Evolutionary conservation across 257 asterid species (phyloP).

Genomic region (Verbascum thapsus): DNA sequence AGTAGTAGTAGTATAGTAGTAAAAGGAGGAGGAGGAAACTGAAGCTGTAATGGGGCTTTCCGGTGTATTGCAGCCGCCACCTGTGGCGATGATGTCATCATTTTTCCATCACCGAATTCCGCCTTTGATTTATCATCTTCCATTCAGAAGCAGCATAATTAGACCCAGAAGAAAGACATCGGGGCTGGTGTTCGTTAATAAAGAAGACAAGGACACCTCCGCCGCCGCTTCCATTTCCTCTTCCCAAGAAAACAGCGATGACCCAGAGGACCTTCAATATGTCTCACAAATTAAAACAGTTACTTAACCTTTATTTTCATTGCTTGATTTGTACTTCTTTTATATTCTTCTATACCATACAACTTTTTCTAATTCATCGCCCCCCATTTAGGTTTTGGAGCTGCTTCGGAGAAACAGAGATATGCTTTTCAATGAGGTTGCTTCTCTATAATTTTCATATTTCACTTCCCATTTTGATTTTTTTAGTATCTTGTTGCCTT

Average conservation of each 20-base stretch:
- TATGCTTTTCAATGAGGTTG: slow-evolving; percentile 90
- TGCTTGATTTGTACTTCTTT: background rate
- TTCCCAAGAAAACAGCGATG: slow-evolving; percentile 30
- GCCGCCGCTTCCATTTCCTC: slow-evolving; percentile 35
- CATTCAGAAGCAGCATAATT: slow-evolving; percentile 12
- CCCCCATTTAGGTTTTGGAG: slow-evolving; percentile 65
- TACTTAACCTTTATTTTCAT: slow-evolving; percentile 10
- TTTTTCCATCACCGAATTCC: slow-evolving; percentile 24
- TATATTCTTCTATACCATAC: background rate
- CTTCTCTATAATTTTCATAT: background rate
- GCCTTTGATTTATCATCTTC: slow-evolving; percentile 14
- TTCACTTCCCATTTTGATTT: background rate
- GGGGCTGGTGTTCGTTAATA: slow-evolving; percentile 44
- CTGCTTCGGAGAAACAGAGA: slow-evolving; percentile 84
- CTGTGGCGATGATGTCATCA: slow-evolving; percentile 30
- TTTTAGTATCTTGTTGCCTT: background rate
- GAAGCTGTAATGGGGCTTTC: slow-evolving; percentile 27
- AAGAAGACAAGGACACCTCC: slow-evolving; percentile 50
- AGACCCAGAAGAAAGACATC: slow-evolving; percentile 28
- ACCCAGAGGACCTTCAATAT: slow-evolving; percentile 68
- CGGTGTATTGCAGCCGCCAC: slow-evolving; percentile 38
- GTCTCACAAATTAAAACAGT: slow-evolving; percentile 75
- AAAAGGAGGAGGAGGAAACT: too few species aligned
- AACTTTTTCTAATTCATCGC: background rate
- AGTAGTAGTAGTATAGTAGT: too few species aligned